Evolutionary conservation across 2,329 filamentous ascomycete species (phyloP).

Genomic region (Colletotrichum liriopes): DNA sequence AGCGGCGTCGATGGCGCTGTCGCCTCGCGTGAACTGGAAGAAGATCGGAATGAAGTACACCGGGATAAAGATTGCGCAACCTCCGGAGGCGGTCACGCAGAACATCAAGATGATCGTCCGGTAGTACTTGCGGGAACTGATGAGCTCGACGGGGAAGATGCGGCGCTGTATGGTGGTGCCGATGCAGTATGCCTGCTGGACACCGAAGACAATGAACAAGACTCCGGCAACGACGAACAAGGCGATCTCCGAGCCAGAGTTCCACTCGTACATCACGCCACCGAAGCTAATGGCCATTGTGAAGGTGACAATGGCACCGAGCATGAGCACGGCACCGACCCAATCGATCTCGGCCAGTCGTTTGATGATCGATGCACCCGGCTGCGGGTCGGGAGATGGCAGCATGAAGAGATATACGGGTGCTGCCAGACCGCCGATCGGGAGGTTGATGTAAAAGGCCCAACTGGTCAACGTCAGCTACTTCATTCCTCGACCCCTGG

Average conservation of each 20-base stretch:
- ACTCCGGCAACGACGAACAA: conserved; percentile 62
- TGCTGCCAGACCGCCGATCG: conserved; percentile 56
- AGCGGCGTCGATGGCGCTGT: conserved; percentile 56
- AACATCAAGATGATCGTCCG: conserved; percentile 32
- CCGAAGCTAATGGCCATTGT: conserved; percentile 68
- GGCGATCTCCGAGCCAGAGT: conserved; percentile 58
- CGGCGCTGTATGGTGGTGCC: conserved; percentile 55
- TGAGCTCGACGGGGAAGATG: conserved; percentile 65
- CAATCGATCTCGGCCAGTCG: conserved; percentile 59
- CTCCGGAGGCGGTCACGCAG: conserved; percentile 23
- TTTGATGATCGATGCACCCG: conserved; percentile 44
- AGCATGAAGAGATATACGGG: conserved; percentile 52
- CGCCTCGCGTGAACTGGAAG: conserved; percentile 63
- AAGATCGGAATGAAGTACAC: conserved; percentile 66
- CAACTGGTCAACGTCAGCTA: conserved; percentile 43
- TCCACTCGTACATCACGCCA: conserved; percentile 65
- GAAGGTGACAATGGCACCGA: conserved; percentile 59
- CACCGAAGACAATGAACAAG: conserved; percentile 58
- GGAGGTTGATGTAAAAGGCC: conserved; percentile 68
- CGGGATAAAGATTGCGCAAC: conserved; percentile 45
- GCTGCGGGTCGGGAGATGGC: conserved; percentile 46
- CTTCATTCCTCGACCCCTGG: neutral
- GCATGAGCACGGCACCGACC: conserved; percentile 59
- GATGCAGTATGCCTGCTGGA: conserved; percentile 62
- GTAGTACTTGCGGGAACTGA: conserved; percentile 48